Percentiles rank a stretch among this genome's conserved stretches.
Conservation (phyloP, 176 grass and related monocot genomes). For the Avena insularis region DNA sequence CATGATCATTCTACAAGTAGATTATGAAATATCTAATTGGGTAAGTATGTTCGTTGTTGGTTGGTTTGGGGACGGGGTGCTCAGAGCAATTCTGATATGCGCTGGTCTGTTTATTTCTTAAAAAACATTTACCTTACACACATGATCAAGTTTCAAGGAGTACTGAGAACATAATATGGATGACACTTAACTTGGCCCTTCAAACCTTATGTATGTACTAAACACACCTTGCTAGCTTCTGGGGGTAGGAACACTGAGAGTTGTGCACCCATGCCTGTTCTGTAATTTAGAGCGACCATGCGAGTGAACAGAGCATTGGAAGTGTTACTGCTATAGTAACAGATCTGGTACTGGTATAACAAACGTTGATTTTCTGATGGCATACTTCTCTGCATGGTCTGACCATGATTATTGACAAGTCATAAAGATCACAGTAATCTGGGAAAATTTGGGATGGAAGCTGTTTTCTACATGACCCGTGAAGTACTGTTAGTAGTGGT, state of each 20-base stretch:
- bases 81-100: background rate
- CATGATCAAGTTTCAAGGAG: background rate
- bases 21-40: slow-evolving; percentile 2
- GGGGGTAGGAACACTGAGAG: background rate
- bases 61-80: background rate
- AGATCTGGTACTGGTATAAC: background rate
- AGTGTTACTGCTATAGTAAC: background rate
- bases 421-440: background rate
- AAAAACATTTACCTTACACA: background rate
- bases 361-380: background rate
- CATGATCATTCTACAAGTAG: background rate
- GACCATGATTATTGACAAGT: background rate
- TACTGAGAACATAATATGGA: background rate
- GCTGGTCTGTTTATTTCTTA: background rate
- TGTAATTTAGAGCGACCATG: background rate
- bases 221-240: background rate
- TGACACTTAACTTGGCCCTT: background rate
- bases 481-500: background rate
- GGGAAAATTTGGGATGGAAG: background rate
- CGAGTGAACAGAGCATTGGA: background rate
- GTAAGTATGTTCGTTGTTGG: background rate
- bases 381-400: slow-evolving; percentile 23
- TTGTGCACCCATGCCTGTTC: background rate
- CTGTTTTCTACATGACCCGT: background rate
- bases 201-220: background rate